Evolutionary conservation across 2,329 filamentous ascomycete genomes (phyloP).

Genomic region (Magnaporthiopsis incrustans): DNA sequence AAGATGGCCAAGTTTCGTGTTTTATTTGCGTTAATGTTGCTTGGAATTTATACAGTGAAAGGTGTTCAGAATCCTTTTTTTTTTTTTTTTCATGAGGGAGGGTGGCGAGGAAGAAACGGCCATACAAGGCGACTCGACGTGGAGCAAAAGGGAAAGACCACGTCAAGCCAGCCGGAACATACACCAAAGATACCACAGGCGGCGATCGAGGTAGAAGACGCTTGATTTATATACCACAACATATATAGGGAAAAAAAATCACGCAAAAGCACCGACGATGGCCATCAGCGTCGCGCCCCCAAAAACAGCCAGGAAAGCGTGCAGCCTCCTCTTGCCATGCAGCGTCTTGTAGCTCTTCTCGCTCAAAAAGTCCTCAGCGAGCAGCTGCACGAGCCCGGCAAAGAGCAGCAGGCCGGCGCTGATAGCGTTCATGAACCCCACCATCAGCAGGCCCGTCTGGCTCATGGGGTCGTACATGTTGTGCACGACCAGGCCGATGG

Average conservation of each 20-base stretch:
- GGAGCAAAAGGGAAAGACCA: background rate
- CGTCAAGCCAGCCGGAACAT: background rate
- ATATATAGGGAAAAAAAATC: conserved; percentile 10
- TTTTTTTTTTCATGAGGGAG: too few relatives aligned
- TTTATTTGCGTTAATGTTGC: too few relatives aligned
- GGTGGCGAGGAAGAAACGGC: background rate
- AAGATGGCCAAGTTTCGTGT: too few relatives aligned
- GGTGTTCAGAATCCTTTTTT: too few relatives aligned
- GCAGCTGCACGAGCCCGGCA: conserved; percentile 73
- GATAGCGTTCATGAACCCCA: conserved; percentile 82
- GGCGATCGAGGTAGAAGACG: too few relatives aligned
- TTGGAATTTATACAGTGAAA: too few relatives aligned
- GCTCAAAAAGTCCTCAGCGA: conserved; percentile 76
- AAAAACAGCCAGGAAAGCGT: conserved; percentile 57
- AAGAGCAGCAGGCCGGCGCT: conserved; percentile 74
- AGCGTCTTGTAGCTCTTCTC: conserved; percentile 66
- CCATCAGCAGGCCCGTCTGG: conserved; percentile 68
- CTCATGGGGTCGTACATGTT: conserved; percentile 73
- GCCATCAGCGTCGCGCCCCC: conserved; percentile 62
- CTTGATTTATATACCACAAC: too few relatives aligned
- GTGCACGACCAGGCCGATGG: conserved; percentile 70
- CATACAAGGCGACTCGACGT: background rate
- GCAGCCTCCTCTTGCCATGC: conserved; percentile 50
- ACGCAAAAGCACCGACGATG: conserved; percentile 65
- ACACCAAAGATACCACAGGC: too few relatives aligned